These are phyloP conservation scores for Martensiomyces pterosporus DNA, from an alignment of 192 early-diverging fungal genomes.

Conservation along the genomic window DNA sequence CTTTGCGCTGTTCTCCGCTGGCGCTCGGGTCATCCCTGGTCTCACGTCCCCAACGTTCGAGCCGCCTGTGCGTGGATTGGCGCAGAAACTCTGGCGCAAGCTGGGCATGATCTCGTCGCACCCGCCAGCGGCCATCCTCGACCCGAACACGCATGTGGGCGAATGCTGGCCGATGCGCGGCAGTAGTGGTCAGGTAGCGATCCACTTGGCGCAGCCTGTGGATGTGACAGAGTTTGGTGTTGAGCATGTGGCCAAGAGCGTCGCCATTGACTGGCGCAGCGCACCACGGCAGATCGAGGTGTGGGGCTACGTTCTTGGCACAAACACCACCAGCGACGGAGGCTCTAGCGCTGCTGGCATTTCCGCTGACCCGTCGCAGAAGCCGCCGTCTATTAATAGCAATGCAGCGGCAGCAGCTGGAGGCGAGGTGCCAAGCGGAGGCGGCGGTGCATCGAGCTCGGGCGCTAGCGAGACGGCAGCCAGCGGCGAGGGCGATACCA, in stretches of 20 bases:
- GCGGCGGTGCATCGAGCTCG: no score
- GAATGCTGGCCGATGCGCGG: slow-evolving; percentile 76
- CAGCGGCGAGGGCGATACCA: slow-evolving; percentile 6
- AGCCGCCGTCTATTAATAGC: no score
- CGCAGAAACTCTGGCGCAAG: slow-evolving; percentile 12
- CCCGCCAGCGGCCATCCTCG: slow-evolving; percentile 37
- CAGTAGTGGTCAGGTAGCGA: slow-evolving; percentile 55
- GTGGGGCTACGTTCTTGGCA: slow-evolving; percentile 52
- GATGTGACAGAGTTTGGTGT: slow-evolving; percentile 58
- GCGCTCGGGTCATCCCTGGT: slow-evolving; percentile 57
- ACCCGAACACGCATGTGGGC: slow-evolving; percentile 55
- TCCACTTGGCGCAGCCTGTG: slow-evolving; percentile 57
- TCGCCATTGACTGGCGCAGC: slow-evolving; percentile 56
- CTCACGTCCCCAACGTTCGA: slow-evolving; percentile 62
- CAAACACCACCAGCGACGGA: not conserved
- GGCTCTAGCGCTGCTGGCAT: not conserved
- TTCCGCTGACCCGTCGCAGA: not conserved
- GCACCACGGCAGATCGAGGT: slow-evolving; percentile 64
- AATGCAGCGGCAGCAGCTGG: no score
- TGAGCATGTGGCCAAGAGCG: slow-evolving; percentile 61
- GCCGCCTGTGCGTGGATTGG: slow-evolving; percentile 26
- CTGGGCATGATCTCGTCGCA: slow-evolving; percentile 39
- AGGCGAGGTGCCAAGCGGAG: no score
- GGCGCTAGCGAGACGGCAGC: slow-evolving; percentile 7
- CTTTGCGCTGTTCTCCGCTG: slow-evolving; percentile 64